Evolutionary conservation across 1,284 basidiomycete species (phyloP), one percentile per base, ranked within the genome.

Genomic region (Ceratobasidium sp.): DNA sequence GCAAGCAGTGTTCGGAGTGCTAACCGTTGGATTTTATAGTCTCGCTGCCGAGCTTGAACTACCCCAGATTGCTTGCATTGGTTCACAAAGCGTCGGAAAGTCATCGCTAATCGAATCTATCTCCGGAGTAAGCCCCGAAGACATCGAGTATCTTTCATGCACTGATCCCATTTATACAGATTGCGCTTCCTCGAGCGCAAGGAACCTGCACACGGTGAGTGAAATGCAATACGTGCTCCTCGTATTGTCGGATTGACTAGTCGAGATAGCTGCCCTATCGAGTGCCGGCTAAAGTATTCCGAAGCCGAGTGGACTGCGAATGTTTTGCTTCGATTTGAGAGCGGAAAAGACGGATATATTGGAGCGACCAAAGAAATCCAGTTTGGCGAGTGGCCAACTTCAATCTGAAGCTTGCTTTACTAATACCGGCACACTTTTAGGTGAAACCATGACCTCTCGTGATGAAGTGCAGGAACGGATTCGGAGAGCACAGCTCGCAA

Each of bases 401-500:
- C 32, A 3, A 1, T 52, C 57, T 21, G 36, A 28, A 10, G 53
- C 23, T n/a, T 45, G 36, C 30, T 67, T 46, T 39, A 60, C 4
- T 36, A 55, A 12, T 34, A 75, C 45, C 16, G 71, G 76, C 26
- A 34, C 43, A 12, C 30, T 72, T 5, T 76, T 78, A 72, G 78
- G 78, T 12, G 16, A 55, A 0, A 12, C 64, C 10, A 57, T 78
- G 32, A 58, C 45, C 12, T 55, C 76, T 43, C 75, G 75, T 2
- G 36, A 60, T 2, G 59, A 67, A 3, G 78, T 79, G 3, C 71
- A 74, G 70, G 55, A 71, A 18, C 52, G 74, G 3, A 64, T 75
- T 23, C 72, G 77, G 0, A 84, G 89, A 0, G 92, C 92, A 0
- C 92, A 93, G 77, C 80, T 83, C 0, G 92, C 92, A 0, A 88